Conservation (phyloP, 2,329 filamentous ascomycete genomes). For the Penicillium brevicompactum region DNA sequence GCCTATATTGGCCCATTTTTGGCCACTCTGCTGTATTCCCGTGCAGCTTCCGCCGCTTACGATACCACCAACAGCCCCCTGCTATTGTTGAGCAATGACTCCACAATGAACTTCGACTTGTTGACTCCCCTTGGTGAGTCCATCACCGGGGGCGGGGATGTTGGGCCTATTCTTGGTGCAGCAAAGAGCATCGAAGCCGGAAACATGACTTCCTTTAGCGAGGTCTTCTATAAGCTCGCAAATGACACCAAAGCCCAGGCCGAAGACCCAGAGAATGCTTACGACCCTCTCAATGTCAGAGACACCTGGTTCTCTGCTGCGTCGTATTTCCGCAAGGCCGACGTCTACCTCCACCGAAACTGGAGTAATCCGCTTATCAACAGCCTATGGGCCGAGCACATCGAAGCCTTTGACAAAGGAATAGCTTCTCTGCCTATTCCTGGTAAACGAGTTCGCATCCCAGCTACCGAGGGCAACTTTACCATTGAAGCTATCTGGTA, state of each 20-base stretch:
- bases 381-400: background rate
- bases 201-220: conserved; percentile 16
- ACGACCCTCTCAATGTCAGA: background rate
- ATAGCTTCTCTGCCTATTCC: background rate
- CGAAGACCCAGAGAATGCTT: background rate
- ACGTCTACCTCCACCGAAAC: background rate
- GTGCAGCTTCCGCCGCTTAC: no score
- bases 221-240: conserved; percentile 19
- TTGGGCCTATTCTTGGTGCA: conserved; percentile 19
- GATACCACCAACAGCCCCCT: no score
- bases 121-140: background rate
- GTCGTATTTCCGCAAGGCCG: background rate
- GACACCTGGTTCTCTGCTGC: background rate
- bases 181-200: conserved; percentile 20
- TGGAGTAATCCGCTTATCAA: background rate
- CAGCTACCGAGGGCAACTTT: background rate
- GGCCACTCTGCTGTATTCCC: no score
- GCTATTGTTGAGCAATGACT: no score
- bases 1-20: no score
- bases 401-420: background rate
- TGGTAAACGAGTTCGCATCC: background rate
- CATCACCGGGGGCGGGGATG: conserved; percentile 15
- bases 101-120: no score
- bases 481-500: background rate
- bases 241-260: background rate